These are phyloP conservation scores for Panaeolus papilionaceus DNA, from an alignment of 768 basidiomycete species.

Conservation along the genomic window DNA sequence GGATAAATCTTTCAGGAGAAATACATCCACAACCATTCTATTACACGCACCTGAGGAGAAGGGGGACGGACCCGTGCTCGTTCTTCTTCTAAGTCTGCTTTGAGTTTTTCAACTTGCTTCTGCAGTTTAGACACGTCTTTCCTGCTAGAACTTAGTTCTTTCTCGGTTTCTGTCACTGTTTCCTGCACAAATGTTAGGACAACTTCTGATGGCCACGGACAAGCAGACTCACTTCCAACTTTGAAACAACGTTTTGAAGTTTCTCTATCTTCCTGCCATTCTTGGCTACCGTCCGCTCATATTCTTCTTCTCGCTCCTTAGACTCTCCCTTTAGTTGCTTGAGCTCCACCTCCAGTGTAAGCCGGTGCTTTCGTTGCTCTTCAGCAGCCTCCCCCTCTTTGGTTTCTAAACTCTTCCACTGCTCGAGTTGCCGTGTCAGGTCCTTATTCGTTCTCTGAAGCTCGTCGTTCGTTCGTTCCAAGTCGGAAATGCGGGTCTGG, in stretches of 20 bases:
- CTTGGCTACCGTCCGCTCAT: slow-evolving; percentile 45
- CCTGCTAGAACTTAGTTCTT: slow-evolving; percentile 43
- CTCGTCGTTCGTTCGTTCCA: slow-evolving; percentile 63
- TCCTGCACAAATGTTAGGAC: slow-evolving; percentile 20
- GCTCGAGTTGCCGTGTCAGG: slow-evolving; percentile 66
- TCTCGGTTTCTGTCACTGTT: slow-evolving; percentile 39
- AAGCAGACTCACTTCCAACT: not conserved
- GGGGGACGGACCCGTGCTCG: slow-evolving; percentile 38
- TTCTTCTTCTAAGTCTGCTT: slow-evolving; percentile 48
- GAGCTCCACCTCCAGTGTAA: slow-evolving; percentile 62
- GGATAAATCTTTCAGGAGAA: slow-evolving; percentile 13
- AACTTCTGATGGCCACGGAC: not conserved
- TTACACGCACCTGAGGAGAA: slow-evolving; percentile 27
- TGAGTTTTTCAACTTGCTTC: slow-evolving; percentile 51
- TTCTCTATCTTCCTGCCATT: slow-evolving; percentile 15
- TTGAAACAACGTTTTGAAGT: not conserved
- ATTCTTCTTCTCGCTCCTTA: slow-evolving; percentile 42
- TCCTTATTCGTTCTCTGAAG: slow-evolving; percentile 60
- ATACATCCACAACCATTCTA: not conserved
- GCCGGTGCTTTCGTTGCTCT: slow-evolving; percentile 55
- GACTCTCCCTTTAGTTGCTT: slow-evolving; percentile 49
- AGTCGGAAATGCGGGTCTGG: slow-evolving; percentile 55
- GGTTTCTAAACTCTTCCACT: slow-evolving; percentile 72
- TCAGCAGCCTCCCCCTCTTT: slow-evolving; percentile 68
- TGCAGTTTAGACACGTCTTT: slow-evolving; percentile 45